These are phyloP conservation scores for Ceraceosorus bombacis DNA, from an alignment of 1,284 basidiomycete species.

Conservation along the genomic window DNA sequence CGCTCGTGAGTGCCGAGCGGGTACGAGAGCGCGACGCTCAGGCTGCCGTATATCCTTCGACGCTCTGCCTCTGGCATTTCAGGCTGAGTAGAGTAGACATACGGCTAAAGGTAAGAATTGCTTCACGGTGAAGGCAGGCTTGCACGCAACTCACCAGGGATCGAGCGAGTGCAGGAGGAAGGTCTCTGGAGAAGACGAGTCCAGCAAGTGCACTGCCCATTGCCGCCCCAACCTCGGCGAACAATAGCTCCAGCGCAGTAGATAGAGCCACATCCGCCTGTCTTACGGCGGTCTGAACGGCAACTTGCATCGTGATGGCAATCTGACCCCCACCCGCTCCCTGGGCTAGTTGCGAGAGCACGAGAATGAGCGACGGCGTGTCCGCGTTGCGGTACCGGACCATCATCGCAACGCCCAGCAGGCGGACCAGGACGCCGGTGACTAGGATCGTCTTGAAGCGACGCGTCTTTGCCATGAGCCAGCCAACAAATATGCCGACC, in stretches of 20 bases:
- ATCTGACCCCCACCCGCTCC: conserved; percentile 72
- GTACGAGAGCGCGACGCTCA: conserved; percentile 46
- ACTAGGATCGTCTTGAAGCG: conserved; percentile 63
- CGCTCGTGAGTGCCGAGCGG: conserved; percentile 37
- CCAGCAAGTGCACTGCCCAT: conserved; percentile 60
- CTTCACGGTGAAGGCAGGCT: background rate
- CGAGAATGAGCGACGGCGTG: conserved; percentile 52
- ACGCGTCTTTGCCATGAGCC: conserved; percentile 56
- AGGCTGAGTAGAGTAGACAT: conserved; percentile 7
- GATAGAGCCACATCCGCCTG: conserved; percentile 71
- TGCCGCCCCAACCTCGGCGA: conserved; percentile 69
- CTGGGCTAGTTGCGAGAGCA: conserved; percentile 59
- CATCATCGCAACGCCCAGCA: conserved; percentile 56
- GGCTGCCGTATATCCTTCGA: conserved; percentile 36
- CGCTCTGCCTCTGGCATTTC: conserved; percentile 38
- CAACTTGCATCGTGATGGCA: conserved; percentile 63
- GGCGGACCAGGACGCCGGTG: conserved; percentile 61
- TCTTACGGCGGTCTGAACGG: conserved; percentile 67
- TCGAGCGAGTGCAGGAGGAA: conserved; percentile 58
- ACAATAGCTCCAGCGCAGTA: conserved; percentile 69
- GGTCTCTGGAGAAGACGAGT: conserved; percentile 58
- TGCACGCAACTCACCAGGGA: conserved; percentile 49
- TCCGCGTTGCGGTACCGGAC: conserved; percentile 59
- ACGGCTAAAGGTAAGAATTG: no score
- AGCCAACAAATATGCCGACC: conserved; percentile 60